Base-by-base conservation (phyloP, 179 eudicot genomes). In the Heliamphora pulchella region DNA sequence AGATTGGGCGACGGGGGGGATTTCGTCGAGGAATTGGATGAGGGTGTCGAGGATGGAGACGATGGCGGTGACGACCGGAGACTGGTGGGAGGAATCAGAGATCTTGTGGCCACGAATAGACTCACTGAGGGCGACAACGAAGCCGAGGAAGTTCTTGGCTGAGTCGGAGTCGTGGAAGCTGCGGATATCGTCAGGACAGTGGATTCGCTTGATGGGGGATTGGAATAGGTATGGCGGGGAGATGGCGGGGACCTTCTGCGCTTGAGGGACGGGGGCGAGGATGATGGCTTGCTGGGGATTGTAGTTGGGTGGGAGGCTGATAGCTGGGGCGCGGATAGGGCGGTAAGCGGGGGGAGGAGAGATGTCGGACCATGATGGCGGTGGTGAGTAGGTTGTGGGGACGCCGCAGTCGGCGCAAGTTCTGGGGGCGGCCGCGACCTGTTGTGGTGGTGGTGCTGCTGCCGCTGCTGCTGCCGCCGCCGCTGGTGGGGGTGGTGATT, bases 201-300 rank as follows among this genome's bases (percentile, higher is more conserved):
- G 67, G 89, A 95, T 95, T 44, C 74, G 80, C 59, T 95, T 95
- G 80, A 74, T 3, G 8, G 96, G 96, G 81, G 78, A 50, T 17
- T 75, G 80, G 91, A 91, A 91, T 73, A 77, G 70, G 88, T 65
- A 89, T 15, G 94, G 95, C 13, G 87, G 94, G 5, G 88, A 59
- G 75, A 89, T 71, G 50, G 77, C 43, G 2, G 87, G 84, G 78
- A 87, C 88, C 2, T 61, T 58, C 47, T 86, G 87, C 50, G 95
- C 59, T 70, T 90, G 91, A 0, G 98, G 98, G 74, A 94, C 86
- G 0, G 98, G 97, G 59, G 97, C 85, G 18, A 91, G 93, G 74
- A 94, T 89, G 79, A 94, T 93, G 85, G 92, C 69, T 82, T 93
- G 90, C 39, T 85, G 92, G 31, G 87, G 44, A 78, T 87, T 84